Conservation (phyloP, 2,329 filamentous ascomycete genomes). For the Sporothrix phasma region DNA sequence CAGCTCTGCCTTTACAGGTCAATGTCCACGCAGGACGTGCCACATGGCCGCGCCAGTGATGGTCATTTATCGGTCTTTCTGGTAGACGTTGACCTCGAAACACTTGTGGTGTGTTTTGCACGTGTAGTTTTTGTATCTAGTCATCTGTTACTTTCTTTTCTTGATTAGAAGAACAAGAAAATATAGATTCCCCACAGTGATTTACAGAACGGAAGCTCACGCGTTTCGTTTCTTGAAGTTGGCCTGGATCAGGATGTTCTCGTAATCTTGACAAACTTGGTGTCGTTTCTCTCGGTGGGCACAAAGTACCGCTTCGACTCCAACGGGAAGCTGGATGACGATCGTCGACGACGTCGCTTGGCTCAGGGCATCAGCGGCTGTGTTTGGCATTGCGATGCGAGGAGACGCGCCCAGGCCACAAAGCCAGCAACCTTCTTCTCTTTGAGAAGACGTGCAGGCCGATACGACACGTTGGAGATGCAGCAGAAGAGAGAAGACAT, state of each 20-base stretch:
- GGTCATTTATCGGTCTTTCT: constrained; percentile 35
- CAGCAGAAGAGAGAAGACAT: constrained; percentile 22
- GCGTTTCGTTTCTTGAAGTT: constrained; percentile 36
- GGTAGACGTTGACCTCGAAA: constrained; percentile 40
- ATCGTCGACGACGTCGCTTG: constrained; percentile 14
- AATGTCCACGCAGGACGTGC: constrained; percentile 32
- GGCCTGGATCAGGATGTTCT: constrained; percentile 30
- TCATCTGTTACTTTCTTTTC: neutral
- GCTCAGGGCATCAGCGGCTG: neutral
- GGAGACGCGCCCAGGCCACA: constrained; percentile 27
- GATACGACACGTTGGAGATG: constrained; percentile 19
- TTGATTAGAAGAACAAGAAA: too few relatives aligned
- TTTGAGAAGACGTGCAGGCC: constrained; percentile 21
- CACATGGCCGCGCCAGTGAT: constrained; percentile 36
- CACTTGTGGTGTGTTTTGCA: constrained; percentile 35
- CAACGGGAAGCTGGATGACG: constrained; percentile 34
- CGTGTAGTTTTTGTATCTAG: constrained; percentile 39
- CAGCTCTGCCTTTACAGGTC: constrained; percentile 24
- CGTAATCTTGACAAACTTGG: constrained; percentile 28
- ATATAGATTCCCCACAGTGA: too few relatives aligned
- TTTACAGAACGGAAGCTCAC: constrained; percentile 25
- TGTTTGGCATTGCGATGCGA: constrained; percentile 7
- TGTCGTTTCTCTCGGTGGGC: constrained; percentile 7
- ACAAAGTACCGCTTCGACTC: constrained; percentile 36
- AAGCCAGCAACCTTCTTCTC: constrained; percentile 23